A percentile compares a stretch with the other conserved stretches of the same genome.
Evolutionary conservation across 1,284 basidiomycete genomes (phyloP).

Genomic region (Erythrobasidium hasegawianum): DNA sequence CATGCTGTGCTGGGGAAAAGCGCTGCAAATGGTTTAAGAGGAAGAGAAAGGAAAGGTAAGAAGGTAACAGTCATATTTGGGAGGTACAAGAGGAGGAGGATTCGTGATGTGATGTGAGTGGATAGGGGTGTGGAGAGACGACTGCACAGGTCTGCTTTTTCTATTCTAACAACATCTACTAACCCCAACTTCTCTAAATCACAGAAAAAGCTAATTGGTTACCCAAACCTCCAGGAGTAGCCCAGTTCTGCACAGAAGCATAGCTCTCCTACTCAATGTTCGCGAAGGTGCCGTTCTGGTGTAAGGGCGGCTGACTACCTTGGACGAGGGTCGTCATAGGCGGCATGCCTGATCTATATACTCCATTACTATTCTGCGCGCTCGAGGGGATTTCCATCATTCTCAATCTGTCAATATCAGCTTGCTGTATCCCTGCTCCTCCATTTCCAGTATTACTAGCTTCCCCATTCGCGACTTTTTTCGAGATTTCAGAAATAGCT

Average conservation of each 20-base stretch:
- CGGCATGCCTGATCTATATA: conserved; percentile 23
- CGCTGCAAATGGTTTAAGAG: too few relatives aligned
- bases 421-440: conserved; percentile 20
- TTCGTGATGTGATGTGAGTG: not conserved
- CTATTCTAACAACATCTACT: too few relatives aligned
- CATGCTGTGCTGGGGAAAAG: too few relatives aligned
- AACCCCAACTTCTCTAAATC: too few relatives aligned
- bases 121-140: too few relatives aligned
- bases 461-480: conserved; percentile 20
- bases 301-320: not conserved
- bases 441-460: conserved; percentile 11
- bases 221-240: too few relatives aligned
- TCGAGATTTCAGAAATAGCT: conserved; percentile 21
- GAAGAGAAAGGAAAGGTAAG: too few relatives aligned
- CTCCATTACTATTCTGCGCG: conserved; percentile 7
- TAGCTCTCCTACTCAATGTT: not conserved
- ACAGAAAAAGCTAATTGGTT: too few relatives aligned
- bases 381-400: conserved; percentile 12
- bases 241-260: too few relatives aligned
- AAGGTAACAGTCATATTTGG: too few relatives aligned
- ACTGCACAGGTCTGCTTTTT: too few relatives aligned
- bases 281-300: not conserved
- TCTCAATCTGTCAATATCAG: conserved; percentile 20
- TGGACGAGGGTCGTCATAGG: not conserved
- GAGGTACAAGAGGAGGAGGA: not conserved